phyloP scores from a whole-genome alignment of 164 flowering plant genomes.

The Liriodendron chinense region DNA sequence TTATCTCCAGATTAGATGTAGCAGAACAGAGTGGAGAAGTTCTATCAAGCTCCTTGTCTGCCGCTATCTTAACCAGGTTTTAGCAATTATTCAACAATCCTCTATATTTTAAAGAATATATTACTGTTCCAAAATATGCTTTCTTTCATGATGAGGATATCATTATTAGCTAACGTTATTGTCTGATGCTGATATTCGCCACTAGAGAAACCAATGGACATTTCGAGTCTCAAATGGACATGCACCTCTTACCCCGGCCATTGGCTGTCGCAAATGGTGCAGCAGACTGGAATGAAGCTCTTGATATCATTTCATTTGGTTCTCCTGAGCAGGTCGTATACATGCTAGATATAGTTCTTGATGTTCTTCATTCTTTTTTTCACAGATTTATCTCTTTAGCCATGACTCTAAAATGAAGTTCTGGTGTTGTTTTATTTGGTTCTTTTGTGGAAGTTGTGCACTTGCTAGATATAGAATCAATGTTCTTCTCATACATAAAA shows the following conservation, averaged over 20 bases:
- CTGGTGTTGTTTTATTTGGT: background rate
- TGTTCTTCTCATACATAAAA: too few species aligned
- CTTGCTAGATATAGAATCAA: background rate
- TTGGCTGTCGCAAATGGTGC: slow-evolving; percentile 56
- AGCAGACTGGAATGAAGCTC: slow-evolving; percentile 95
- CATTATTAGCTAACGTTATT: background rate
- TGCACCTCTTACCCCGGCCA: slow-evolving; percentile 39
- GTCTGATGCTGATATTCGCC: slow-evolving; percentile 5
- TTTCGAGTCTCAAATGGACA: slow-evolving; percentile 57
- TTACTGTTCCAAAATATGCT: background rate
- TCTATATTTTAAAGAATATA: background rate
- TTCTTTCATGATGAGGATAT: background rate
- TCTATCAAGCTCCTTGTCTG: slow-evolving; percentile 47
- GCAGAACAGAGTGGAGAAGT: slow-evolving; percentile 98
- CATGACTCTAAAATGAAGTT: background rate
- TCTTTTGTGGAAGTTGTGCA: background rate
- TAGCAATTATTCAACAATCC: background rate
- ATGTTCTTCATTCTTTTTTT: background rate
- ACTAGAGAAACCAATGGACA: slow-evolving; percentile 56
- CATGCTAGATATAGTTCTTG: background rate
- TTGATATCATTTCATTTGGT: slow-evolving; percentile 75
- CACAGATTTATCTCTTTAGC: background rate
- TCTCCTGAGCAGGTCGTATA: slow-evolving; percentile 84
- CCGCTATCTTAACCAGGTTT: slow-evolving; percentile 57
- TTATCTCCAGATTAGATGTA: slow-evolving; percentile 49